Conservation (phyloP, 225 moss, liverwort and hornwort genomes). For the Marchantia polymorpha region DNA sequence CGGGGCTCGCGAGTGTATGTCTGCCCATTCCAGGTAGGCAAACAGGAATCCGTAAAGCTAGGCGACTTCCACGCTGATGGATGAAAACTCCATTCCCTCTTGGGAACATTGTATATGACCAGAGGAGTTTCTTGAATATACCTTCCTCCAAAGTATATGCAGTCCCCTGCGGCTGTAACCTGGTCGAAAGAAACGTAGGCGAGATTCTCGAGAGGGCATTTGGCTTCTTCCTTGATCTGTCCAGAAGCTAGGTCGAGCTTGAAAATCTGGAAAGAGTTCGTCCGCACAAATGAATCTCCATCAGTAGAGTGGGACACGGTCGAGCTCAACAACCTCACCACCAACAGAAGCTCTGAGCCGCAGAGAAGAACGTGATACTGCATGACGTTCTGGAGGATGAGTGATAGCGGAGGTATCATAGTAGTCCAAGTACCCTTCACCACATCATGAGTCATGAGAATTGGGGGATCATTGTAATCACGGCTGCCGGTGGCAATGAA, state of each 20-base stretch:
- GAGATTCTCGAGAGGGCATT: slow-evolving; percentile 26
- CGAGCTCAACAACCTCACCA: slow-evolving; percentile 19
- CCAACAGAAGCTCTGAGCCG: slow-evolving; percentile 36
- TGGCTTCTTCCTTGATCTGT: slow-evolving; percentile 30
- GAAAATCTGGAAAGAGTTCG: slow-evolving; percentile 28
- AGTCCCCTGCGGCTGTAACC: slow-evolving; percentile 25
- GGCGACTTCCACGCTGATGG: slow-evolving; percentile 33
- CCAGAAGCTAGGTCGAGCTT: slow-evolving; percentile 30
- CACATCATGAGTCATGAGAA: slow-evolving; percentile 32
- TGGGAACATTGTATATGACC: slow-evolving; percentile 33
- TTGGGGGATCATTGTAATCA: slow-evolving; percentile 15
- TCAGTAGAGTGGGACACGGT: not conserved
- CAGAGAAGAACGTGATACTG: slow-evolving; percentile 32
- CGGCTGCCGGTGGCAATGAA: slow-evolving; percentile 30
- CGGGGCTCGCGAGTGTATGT: slow-evolving; percentile 23
- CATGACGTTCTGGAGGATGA: slow-evolving; percentile 19
- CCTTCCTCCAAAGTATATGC: slow-evolving; percentile 38
- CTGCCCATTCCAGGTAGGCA: slow-evolving; percentile 24
- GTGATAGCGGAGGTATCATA: slow-evolving; percentile 22
- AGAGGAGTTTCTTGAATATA: slow-evolving; percentile 35
- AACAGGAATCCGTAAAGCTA: slow-evolving; percentile 14
- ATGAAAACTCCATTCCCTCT: slow-evolving; percentile 34
- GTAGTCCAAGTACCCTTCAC: slow-evolving; percentile 29
- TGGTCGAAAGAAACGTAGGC: slow-evolving; percentile 32
- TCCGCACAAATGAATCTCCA: slow-evolving; percentile 25